A percentile compares a stretch with the other conserved stretches of the same genome.
Conservation (phyloP, 129 eudicot genomes). For the Cynara cardunculus region DNA sequence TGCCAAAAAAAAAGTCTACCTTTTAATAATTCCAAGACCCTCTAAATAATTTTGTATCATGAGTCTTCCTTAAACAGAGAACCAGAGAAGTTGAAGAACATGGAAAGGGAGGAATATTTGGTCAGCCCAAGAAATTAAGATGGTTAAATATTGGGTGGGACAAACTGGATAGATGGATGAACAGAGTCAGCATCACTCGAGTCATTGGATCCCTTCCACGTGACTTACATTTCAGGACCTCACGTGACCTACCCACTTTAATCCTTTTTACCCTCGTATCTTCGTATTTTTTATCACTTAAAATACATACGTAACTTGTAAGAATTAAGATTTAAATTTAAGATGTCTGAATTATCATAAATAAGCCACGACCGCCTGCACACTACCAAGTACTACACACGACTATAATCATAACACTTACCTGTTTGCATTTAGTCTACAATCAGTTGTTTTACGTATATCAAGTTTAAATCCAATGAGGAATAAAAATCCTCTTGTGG, state of each 20-base stretch:
- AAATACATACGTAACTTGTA: neutral
- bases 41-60: too few species aligned
- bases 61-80: too few species aligned
- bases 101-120: constrained; percentile 38
- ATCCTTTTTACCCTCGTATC: constrained; percentile 6
- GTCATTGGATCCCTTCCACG: constrained; percentile 66
- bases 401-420: neutral
- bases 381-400: neutral
- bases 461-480: too few species aligned
- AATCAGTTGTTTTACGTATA: neutral
- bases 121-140: constrained; percentile 34
- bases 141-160: constrained; percentile 11
- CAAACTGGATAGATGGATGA: constrained; percentile 42
- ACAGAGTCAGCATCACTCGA: constrained; percentile 32
- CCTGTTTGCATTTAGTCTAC: neutral
- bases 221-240: constrained; percentile 31
- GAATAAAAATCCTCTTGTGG: too few species aligned
- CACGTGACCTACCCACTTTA: constrained; percentile 16
- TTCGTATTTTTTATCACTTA: neutral
- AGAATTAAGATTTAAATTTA: neutral
- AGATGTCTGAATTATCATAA: neutral
- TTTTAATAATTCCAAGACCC: too few species aligned
- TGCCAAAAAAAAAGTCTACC: too few species aligned
- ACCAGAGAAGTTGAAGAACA: constrained; percentile 1
- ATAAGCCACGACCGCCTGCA: neutral